phyloP scores from a whole-genome alignment of 164 flowering plant species.

The Aristolochia californica region DNA sequence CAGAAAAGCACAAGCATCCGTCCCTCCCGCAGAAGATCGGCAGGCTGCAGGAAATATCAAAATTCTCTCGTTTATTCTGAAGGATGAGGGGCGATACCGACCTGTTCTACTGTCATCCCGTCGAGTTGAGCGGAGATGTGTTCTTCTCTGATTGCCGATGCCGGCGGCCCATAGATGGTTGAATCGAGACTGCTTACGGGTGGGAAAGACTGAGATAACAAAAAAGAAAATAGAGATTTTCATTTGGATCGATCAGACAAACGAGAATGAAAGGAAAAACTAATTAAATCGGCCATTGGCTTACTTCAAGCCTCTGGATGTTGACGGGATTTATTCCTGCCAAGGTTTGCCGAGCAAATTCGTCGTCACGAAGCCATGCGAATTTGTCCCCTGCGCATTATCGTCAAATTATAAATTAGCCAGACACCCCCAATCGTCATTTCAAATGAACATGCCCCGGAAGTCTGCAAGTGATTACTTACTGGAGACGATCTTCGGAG shows the following conservation, averaged over 20 bases:
- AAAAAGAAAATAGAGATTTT: not conserved
- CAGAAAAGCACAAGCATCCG: too few relatives aligned
- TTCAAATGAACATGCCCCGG: not conserved
- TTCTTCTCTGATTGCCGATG: constrained; percentile 78
- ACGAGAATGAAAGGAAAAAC: too few relatives aligned
- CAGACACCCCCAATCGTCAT: not conserved
- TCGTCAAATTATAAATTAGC: not conserved
- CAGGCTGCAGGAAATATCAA: too few relatives aligned
- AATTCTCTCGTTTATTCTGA: too few relatives aligned
- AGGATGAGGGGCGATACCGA: constrained; percentile 8
- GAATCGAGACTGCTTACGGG: constrained; percentile 84
- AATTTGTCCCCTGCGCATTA: constrained; percentile 61
- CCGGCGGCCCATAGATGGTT: constrained; percentile 52
- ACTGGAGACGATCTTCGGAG: constrained; percentile 76
- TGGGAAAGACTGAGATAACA: constrained; percentile 37
- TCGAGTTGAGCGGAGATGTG: constrained; percentile 56
- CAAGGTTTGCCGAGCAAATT: constrained; percentile 76
- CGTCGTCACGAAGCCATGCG: constrained; percentile 94
- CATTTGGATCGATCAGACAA: not conserved
- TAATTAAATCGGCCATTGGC: not conserved
- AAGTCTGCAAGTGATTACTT: constrained; percentile 16
- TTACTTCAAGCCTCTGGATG: constrained; percentile 52
- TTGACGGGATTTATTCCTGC: constrained; percentile 84
- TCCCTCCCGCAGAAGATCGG: too few relatives aligned
- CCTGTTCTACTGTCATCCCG: constrained; percentile 84